Conservation (phyloP, 805 yeast species). For the Candida pini region DNA sequence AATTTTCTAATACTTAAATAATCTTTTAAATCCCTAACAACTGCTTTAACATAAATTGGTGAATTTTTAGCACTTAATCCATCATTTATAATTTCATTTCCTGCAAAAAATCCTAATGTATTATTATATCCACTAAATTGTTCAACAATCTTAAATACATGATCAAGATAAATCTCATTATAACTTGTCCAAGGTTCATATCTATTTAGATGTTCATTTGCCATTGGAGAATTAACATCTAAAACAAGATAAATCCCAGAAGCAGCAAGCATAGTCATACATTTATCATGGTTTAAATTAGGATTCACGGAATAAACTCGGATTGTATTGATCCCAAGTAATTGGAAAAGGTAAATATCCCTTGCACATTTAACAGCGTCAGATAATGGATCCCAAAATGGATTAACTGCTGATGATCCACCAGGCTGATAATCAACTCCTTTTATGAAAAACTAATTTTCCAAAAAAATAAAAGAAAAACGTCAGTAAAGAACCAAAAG, state of each 20-base stretch:
- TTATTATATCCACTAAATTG: constrained; percentile 82
- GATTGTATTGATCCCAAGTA: constrained; percentile 79
- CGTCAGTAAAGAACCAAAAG: constrained; percentile 7
- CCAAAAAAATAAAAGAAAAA: not conserved
- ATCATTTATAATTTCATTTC: constrained; percentile 87
- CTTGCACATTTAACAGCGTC: constrained; percentile 69
- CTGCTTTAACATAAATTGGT: constrained; percentile 72
- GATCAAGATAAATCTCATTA: constrained; percentile 61
- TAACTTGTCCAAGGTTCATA: constrained; percentile 93
- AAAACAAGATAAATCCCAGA: constrained; percentile 90
- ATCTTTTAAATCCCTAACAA: constrained; percentile 73
- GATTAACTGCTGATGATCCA: constrained; percentile 74
- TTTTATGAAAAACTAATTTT: constrained; percentile 56
- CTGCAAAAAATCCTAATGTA: constrained; percentile 87
- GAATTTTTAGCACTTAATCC: constrained; percentile 60
- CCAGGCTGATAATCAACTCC: constrained; percentile 98
- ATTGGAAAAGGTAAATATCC: constrained; percentile 75
- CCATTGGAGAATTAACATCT: constrained; percentile 86
- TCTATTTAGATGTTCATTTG: constrained; percentile 74
- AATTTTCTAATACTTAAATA: constrained; percentile 56
- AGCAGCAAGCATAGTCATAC: constrained; percentile 86
- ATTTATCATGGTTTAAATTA: constrained; percentile 72
- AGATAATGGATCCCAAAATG: constrained; percentile 65
- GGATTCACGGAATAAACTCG: constrained; percentile 87
- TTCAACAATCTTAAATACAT: constrained; percentile 71